A percentile compares a stretch with the other conserved stretches of the same genome.
Conservation (phyloP, 768 basidiomycete species). For the Podaxis sp. region DNA sequence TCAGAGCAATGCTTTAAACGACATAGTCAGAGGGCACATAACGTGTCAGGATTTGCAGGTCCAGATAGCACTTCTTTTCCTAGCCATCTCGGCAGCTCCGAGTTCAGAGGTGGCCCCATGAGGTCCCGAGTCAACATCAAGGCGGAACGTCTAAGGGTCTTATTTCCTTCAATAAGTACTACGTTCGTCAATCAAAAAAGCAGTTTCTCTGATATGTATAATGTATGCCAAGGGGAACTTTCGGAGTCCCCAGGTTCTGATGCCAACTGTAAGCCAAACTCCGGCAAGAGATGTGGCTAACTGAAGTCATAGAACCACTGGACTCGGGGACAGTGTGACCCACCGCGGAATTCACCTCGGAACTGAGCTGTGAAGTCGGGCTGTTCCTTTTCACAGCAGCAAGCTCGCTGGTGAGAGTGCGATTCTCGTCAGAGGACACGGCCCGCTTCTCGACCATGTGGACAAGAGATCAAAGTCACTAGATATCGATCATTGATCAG, state of each 20-base stretch:
- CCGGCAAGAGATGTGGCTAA: background rate
- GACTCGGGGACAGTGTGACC: background rate
- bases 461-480: background rate
- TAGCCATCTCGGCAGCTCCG: background rate
- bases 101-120: background rate
- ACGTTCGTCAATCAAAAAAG: background rate
- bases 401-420: background rate
- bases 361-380: background rate
- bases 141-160: background rate
- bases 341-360: background rate
- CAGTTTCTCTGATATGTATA: background rate
- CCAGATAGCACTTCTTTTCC: background rate
- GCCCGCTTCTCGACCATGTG: constrained; percentile 2
- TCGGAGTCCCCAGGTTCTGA: background rate
- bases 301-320: background rate
- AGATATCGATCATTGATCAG: background rate
- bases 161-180: background rate
- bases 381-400: background rate
- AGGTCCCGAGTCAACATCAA: constrained; percentile 5
- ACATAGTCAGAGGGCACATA: background rate
- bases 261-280: background rate
- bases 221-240: background rate
- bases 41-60: background rate
- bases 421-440: background rate
- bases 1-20: background rate